Evolutionary conservation across 2,329 filamentous ascomycete genomes (phyloP), one percentile per base, ranked within the genome.

Genomic region (Hymenotorrendiella dingleyae): DNA sequence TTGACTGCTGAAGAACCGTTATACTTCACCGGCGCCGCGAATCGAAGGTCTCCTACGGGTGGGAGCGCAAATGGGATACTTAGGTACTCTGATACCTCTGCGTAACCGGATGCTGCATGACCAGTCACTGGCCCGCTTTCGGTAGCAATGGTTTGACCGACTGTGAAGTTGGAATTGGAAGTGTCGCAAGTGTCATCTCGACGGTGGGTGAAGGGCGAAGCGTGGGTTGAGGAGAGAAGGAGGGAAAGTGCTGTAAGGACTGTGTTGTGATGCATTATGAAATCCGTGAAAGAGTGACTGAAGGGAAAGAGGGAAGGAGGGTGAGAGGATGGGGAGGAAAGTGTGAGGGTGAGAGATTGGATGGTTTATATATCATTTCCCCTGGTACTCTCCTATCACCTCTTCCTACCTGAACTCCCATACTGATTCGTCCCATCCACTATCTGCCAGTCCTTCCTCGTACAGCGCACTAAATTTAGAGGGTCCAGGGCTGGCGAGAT

Each of bases 61-160:
- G 63, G 58, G 16, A 60, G 50, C 3, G 62, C 64, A 51, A 65
- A 67, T 6, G 61, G 64, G 27, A 69, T 62, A 10, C 64, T 62
- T 4, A 66, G 54, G 41, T 68, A 69, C 28, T 50, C 51, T 14
- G 54, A 56, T 3, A 58, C 53, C 9, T 46, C 48, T 30, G 48
- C 23, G 20, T 43, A 33, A 16, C 21, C 35, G 3, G 46, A 17
- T 22, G 44, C 44, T 12, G 48, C 48, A 41, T 47, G 44, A 24
- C 54, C 52, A 32, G 40, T 36, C 16, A 56, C 47, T 28, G 45
- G 36, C 27, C 54, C 54, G 20, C 47, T 49, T 21, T 29, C 46
- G 19, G 53, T 56, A 6, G 50, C 9, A 20, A 54, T 43, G n/a
- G 41, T 40, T 40, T 50, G 45, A 17, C 50, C 50, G 30, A 53